Base-by-base conservation (phyloP, 768 basidiomycete genomes). In the Boletales sp. region DNA sequence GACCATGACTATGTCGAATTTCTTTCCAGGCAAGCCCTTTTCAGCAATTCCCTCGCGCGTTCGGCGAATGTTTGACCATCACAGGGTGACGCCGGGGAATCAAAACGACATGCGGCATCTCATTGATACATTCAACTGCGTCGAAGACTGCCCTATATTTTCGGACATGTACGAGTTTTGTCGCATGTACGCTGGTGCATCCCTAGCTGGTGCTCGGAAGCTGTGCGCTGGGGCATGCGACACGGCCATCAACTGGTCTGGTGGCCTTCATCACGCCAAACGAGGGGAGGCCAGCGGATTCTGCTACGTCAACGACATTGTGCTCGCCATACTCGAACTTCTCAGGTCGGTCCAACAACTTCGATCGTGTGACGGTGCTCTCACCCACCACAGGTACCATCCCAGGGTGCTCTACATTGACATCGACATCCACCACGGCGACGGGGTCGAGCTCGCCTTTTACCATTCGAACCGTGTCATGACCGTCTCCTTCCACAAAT, bases 401-500 rank as follows among this genome's bases (percentile, higher is more conserved):
- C 87, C 95, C 8, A 84, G 95, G 15, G 95, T 99, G 4, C 75
- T 99, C 8, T 99, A 99, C 66, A 93, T 99, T 59, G 95, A 99
- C 72, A 99, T 99, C 56, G 95, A 99, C 64, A 97, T 98, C 48
- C 95, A 99, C 67, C 95, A 99, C 59, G 95, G 95, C 8, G 95
- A 99, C 61, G 95, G 95, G 19, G 97, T 99, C 3, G 93, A 99
- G 64, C 87, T 95, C 52, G 97, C 95, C 0, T 98, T 99, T 69
- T 99, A 95, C 70, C 87, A 95, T 58, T 88, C 92, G 35, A 94
- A 99, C 61, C 86, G 95, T n/a, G 95, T 99, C 55, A 87, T 97
- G 82, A 98, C 95, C 0, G 91, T 97, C 13, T 97, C 95, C 1
- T 99, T 99, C 71, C 95, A 99, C 76, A 98, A 98, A 71, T 99